Evolutionary conservation across 108 stramenopile species (phyloP), one percentile per base, ranked within the genome.

Genomic region (Schizochytrium sp.): DNA sequence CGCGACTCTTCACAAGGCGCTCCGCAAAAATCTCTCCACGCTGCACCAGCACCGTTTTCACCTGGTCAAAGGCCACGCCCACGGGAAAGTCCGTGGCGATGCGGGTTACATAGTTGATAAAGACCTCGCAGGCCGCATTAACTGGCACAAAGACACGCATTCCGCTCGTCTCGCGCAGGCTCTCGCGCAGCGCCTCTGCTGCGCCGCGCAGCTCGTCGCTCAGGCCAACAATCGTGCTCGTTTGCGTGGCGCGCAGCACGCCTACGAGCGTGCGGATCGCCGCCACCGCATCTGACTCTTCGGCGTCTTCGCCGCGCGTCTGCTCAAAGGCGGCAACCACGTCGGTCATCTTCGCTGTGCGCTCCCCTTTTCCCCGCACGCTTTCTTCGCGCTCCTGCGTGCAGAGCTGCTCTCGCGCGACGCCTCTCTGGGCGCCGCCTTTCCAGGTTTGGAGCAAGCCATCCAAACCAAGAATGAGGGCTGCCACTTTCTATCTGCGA

Each of bases 11-110:
- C 71, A 96, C 72, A 28, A 95, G 93, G 57, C 97, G 96, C 25
- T 91, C 95, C 5, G 96, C 97, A 91, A 99, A 99, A 28, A 93
- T 92, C 87, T 95, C 91, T 19, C 98, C 98, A n/a, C 98, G 94
- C 72, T 94, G 93, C 72, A 97, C 53, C 1, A 99, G 92, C 88
- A 94, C 94, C 29, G 93, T 88, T 87, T 93, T 93, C 89, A 97
- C 97, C 57, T 91, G 88, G 47, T 93, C 93, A 90, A 97, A 97
- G 72, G 96, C 94, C 48, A 94, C 93, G 23, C 93, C 87, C 19
- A 88, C 88, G 47, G n/a, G 51, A 14, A 69, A 72, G 58, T 96
- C 95, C 83, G 97, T 90, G 72, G 96, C 96, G 43, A 94, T 92
- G 5, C 98, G 93, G 4, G 98, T 98, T 60, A 97, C 94, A 89